Conservation (phyloP, 2,329 filamentous ascomycete genomes). For the Xylaria digitata region DNA sequence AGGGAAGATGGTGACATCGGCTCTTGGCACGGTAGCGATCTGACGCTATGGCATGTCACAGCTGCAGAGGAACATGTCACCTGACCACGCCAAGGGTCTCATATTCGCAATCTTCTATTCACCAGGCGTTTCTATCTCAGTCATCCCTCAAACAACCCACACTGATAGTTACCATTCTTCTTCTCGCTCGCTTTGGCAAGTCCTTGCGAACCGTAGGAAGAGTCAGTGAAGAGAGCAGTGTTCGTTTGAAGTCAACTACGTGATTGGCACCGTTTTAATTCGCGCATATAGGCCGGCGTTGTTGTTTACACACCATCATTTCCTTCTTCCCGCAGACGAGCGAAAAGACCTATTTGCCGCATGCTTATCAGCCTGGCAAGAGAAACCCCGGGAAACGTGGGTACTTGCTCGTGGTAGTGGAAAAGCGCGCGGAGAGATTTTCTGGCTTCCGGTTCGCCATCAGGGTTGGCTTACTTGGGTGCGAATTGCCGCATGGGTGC, state of each 20-base stretch:
- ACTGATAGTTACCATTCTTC: constrained; percentile 4
- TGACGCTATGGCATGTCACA: constrained; percentile 16
- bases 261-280: constrained; percentile 13
- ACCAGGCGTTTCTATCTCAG: constrained; percentile 23
- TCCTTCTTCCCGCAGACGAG: constrained; percentile 7
- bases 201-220: constrained; percentile 18
- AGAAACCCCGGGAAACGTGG: constrained; percentile 32
- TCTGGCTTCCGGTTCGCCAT: constrained; percentile 26
- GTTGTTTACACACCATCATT: constrained; percentile 21
- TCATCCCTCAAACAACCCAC: constrained; percentile 12
- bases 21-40: constrained; percentile 21
- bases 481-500: constrained; percentile 3
- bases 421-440: constrained; percentile 21
- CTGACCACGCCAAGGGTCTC: constrained; percentile 32
- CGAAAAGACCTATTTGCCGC: not conserved
- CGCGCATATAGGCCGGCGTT: constrained; percentile 29
- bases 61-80: constrained; percentile 34
- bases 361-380: not conserved
- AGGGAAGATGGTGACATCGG: constrained; percentile 21
- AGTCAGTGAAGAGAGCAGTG: constrained; percentile 11
- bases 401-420: constrained; percentile 15
- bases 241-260: not conserved
- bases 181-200: constrained; percentile 30
- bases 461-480: not conserved
- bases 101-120: constrained; percentile 15